Evolutionary conservation across 805 yeast genomes (phyloP), one percentile per base, ranked within the genome.

Genomic region (Cyberlindnera maritima): DNA sequence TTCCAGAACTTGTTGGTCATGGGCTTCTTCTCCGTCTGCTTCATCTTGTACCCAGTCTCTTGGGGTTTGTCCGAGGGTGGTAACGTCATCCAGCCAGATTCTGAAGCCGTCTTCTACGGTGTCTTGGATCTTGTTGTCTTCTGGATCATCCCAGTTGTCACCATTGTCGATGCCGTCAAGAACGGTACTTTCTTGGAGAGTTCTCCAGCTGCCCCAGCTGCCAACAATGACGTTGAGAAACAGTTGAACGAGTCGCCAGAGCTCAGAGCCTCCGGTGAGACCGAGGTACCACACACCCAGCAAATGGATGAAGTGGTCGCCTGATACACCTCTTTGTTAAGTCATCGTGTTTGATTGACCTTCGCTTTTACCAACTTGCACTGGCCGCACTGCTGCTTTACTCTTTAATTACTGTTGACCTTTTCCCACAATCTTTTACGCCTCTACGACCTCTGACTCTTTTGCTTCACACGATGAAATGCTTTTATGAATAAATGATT

Each of bases 41-140:
- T 72, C 67, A 55, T 75, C 32, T 67, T 75, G 44, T 75, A 75
- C 57, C 73, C 77, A 34, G 61, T 77, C 44, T 58, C 63, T 43
- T 77, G 80, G 80, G 81, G 76, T 60, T 62, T 77, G 47, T 62
- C 70, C 57, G 81, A 77, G 56, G 82, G 81, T 70, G 81, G 80
- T 64, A 77, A 77, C 57, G 69, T 61, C 34, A 76, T 77, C 49
- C 75, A 72, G 53, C 77, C 79, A 37, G 80, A 75, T 56, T 67
- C 76, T n/a, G 81, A 76, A 59, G 74, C 77, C 46, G 77, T 71
- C 17, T 77, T 76, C 65, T 75, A 74, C 55, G 82, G 82, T 67
- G 61, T 76, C 37, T 67, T 77, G 52, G 81, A 77, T 58, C 51
- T 75, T 39, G 54, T 75, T 37, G 62, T 67, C 46, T 77, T 76